Evolutionary conservation across 768 basidiomycete genomes (phyloP).

Genomic region (Mycena pura): DNA sequence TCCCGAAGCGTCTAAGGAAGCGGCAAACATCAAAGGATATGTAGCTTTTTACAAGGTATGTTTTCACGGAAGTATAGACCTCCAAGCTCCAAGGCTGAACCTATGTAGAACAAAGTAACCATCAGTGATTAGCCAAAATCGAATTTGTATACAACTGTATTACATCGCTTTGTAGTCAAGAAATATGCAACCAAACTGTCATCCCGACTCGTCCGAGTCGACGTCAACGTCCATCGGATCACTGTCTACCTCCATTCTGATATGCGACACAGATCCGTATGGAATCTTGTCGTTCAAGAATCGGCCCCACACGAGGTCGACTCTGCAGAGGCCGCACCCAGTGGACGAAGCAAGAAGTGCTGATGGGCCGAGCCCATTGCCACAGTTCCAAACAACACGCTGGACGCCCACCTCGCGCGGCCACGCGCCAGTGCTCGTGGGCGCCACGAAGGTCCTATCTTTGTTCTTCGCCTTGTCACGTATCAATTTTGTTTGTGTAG

Average conservation of each 20-base stretch:
- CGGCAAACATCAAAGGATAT: slow-evolving; percentile 66
- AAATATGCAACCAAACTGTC: background rate
- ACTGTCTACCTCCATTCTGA: slow-evolving; percentile 64
- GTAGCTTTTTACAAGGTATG: slow-evolving; percentile 82
- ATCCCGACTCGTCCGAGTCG: slow-evolving; percentile 46
- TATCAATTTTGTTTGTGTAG: slow-evolving; percentile 46
- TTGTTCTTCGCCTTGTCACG: slow-evolving; percentile 43
- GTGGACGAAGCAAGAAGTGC: slow-evolving; percentile 79
- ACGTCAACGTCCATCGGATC: slow-evolving; percentile 52
- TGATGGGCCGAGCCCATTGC: slow-evolving; percentile 66
- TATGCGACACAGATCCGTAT: slow-evolving; percentile 65
- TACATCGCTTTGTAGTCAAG: too few relatives aligned
- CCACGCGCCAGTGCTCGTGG: slow-evolving; percentile 73
- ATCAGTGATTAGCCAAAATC: slow-evolving; percentile 29
- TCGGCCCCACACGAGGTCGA: slow-evolving; percentile 82
- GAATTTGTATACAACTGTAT: background rate
- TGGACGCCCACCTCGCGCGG: slow-evolving; percentile 78
- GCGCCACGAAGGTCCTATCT: slow-evolving; percentile 34
- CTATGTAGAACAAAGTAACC: slow-evolving; percentile 45
- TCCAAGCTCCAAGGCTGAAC: background rate
- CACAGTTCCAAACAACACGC: slow-evolving; percentile 82
- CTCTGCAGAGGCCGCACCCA: slow-evolving; percentile 83
- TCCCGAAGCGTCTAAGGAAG: slow-evolving; percentile 59
- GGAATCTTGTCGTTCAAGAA: slow-evolving; percentile 74
- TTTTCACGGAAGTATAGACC: background rate